These are phyloP conservation scores for Podila epigama DNA, from an alignment of 192 early-diverging fungal genomes.

Conservation along the genomic window DNA sequence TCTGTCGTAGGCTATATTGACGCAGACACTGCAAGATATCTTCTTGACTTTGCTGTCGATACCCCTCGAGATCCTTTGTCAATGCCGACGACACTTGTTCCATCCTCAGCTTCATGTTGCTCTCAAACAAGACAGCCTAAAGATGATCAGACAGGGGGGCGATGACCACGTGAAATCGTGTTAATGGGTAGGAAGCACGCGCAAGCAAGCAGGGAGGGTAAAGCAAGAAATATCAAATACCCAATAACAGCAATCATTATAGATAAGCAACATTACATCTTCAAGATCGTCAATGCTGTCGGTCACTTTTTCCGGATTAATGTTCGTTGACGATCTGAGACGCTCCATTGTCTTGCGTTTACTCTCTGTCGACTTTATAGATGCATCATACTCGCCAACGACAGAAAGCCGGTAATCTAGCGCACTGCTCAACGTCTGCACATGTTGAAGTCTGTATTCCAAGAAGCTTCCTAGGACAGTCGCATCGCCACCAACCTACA, in stretches of 20 bases:
- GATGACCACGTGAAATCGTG: not conserved
- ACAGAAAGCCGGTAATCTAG: conserved; percentile 49
- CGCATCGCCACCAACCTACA: conserved; percentile 43
- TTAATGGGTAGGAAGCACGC: not conserved
- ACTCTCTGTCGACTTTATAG: conserved; percentile 49
- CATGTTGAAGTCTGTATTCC: conserved; percentile 48
- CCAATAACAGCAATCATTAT: too few relatives aligned
- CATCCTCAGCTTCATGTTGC: conserved; percentile 50
- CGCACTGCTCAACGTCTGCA: conserved; percentile 45
- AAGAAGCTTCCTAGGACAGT: conserved; percentile 39
- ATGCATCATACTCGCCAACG: conserved; percentile 44
- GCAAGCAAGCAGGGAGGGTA: not conserved
- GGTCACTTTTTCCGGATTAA: conserved; percentile 51
- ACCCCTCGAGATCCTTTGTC: conserved; percentile 43
- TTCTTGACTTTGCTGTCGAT: conserved; percentile 45
- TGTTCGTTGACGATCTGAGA: conserved; percentile 52
- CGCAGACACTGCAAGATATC: conserved; percentile 45
- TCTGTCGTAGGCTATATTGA: conserved; percentile 51
- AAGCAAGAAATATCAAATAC: not conserved
- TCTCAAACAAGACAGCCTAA: conserved; percentile 48
- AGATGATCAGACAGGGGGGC: not conserved
- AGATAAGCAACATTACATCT: conserved; percentile 33
- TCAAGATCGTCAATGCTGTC: conserved; percentile 54
- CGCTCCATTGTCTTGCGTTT: conserved; percentile 53
- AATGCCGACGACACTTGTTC: conserved; percentile 46